Percentiles rank a stretch among this genome's conserved stretches.
These are phyloP conservation scores for Scheffersomyces quercinus DNA, from an alignment of 1,139 yeast species.

Conservation along the genomic window DNA sequence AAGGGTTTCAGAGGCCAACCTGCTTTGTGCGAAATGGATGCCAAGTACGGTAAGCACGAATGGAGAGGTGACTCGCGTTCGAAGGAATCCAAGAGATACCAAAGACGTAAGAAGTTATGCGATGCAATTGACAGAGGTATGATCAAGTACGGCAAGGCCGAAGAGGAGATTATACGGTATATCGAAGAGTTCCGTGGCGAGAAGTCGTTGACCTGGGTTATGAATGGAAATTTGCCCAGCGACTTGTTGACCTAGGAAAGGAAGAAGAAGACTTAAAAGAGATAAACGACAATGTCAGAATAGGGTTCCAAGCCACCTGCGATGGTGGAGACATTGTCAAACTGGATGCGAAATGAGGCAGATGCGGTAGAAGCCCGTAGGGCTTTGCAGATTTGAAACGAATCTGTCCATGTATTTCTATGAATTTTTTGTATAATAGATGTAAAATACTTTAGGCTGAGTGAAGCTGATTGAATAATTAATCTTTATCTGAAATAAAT, in stretches of 20 bases:
- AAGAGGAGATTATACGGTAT: conserved; percentile 44
- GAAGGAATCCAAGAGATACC: conserved; percentile 48
- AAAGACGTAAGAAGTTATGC: conserved; percentile 46
- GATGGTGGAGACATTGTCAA: no score
- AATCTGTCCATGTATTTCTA: no score
- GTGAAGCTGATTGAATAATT: no score
- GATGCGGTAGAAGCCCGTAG: no score
- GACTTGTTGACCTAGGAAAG: conserved; percentile 21
- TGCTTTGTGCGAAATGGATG: conserved; percentile 46
- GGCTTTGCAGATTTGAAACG: no score
- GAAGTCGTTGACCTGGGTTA: conserved; percentile 49
- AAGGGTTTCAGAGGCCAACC: conserved; percentile 50
- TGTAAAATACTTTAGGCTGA: no score
- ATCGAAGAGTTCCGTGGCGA: conserved; percentile 48
- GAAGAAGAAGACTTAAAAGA: no score
- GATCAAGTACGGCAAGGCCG: conserved; percentile 40
- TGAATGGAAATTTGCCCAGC: conserved; percentile 49
- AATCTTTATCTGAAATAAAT: no score
- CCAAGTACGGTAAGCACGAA: conserved; percentile 44
- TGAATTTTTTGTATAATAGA: no score
- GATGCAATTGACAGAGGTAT: conserved; percentile 48
- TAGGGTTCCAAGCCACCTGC: no score
- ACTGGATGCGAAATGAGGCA: no score
- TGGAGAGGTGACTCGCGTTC: conserved; percentile 53
- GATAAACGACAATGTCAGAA: no score